A percentile compares a stretch with the other conserved stretches of the same genome.
Evolutionary conservation across 495 filamentous ascomycete genomes (phyloP).

Genomic region (Daldinia decipiens): DNA sequence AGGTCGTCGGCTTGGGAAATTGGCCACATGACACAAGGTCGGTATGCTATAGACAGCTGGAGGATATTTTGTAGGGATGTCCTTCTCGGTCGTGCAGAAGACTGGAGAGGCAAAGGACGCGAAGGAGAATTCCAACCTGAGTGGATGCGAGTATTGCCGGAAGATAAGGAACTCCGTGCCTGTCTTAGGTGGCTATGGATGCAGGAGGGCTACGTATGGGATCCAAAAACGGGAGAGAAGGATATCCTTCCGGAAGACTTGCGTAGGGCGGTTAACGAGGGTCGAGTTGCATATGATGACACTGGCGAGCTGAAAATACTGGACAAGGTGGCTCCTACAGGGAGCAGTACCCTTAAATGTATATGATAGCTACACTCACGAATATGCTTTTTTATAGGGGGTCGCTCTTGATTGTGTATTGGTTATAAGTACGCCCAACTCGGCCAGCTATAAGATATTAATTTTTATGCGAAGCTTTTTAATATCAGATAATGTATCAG

Average conservation of each 20-base stretch:
- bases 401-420: neutral
- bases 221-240: slow-evolving; percentile 74
- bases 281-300: slow-evolving; percentile 71
- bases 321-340: neutral
- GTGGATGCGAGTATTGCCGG: slow-evolving; percentile 86
- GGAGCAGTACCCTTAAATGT: neutral
- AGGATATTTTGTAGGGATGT: slow-evolving; percentile 91
- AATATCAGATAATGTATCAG: neutral
- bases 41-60: slow-evolving; percentile 92
- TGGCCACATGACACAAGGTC: slow-evolving; percentile 85
- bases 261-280: slow-evolving; percentile 66
- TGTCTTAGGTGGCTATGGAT: slow-evolving; percentile 93
- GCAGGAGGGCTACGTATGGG: slow-evolving; percentile 84
- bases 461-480: neutral
- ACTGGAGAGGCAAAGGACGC: slow-evolving; percentile 66
- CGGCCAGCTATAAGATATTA: neutral
- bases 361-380: neutral
- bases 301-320: slow-evolving; percentile 58
- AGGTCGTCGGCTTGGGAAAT: slow-evolving; percentile 76
- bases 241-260: slow-evolving; percentile 64
- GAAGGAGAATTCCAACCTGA: slow-evolving; percentile 67
- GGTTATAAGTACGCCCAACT: neutral
- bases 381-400: neutral
- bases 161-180: slow-evolving; percentile 89
- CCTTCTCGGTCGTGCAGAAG: slow-evolving; percentile 68